phyloP scores from a whole-genome alignment of 2,329 filamentous ascomycete species.

The Xylariaceae sp. region DNA sequence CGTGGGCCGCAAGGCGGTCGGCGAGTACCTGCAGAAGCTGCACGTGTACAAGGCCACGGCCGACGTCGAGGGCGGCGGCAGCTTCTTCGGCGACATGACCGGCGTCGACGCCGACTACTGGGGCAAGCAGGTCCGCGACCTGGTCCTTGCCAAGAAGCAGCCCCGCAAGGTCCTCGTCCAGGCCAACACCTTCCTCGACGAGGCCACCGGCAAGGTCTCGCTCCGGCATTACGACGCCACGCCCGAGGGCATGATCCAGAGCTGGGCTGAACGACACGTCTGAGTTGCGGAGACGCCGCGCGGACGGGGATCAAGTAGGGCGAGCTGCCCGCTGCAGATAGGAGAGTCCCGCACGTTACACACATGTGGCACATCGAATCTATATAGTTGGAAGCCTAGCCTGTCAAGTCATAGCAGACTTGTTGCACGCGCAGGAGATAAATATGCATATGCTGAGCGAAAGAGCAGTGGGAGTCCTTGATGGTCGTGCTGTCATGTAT shows the following conservation, averaged over 20 bases:
- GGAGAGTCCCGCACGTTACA: too few relatives aligned
- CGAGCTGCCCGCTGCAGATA: constrained; percentile 4
- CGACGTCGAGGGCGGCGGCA: constrained; percentile 68
- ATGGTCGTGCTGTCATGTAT: too few relatives aligned
- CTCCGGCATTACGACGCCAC: constrained; percentile 83
- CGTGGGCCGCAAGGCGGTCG: constrained; percentile 72
- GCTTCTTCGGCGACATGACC: constrained; percentile 79
- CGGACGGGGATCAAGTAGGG: background rate
- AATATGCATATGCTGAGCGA: too few relatives aligned
- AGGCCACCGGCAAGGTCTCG: constrained; percentile 59
- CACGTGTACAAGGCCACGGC: constrained; percentile 91
- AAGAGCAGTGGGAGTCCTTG: too few relatives aligned
- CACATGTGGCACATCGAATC: too few relatives aligned
- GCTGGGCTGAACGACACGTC: constrained; percentile 59
- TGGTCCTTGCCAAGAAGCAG: constrained; percentile 70
- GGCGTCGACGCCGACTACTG: constrained; percentile 75
- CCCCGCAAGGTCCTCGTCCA: constrained; percentile 91
- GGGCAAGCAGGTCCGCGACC: constrained; percentile 68
- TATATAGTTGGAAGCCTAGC: too few relatives aligned
- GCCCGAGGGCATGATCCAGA: constrained; percentile 73
- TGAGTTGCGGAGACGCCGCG: too few relatives aligned
- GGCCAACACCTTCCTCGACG: constrained; percentile 73
- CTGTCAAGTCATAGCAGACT: too few relatives aligned
- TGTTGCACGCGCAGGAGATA: too few relatives aligned
- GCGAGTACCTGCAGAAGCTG: constrained; percentile 80